Base-by-base conservation (phyloP, 2,329 filamentous ascomycete genomes). In the Alternaria novae-zelandiae region DNA sequence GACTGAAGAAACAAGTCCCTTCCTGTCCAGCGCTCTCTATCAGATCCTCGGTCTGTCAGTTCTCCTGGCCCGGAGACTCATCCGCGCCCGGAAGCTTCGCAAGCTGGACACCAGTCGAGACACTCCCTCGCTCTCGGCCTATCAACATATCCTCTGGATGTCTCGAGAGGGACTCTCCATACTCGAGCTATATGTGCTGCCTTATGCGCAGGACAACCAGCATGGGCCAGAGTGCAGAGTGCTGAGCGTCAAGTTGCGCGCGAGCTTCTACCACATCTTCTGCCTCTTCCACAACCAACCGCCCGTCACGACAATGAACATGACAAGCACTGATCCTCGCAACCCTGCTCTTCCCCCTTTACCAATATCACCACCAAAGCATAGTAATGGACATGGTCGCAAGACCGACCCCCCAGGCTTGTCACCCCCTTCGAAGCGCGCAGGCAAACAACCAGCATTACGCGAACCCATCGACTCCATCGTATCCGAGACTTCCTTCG, bases 231-330 rank as follows among this genome's bases (percentile, higher is more conserved):
- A 97, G 79, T 88, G 97, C 61, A 94, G 94, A 75, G 94, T 98
- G 47, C 86, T 99, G 67, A 90, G 92, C 20, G 93, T 93, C 78
- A 99, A 98, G 81, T 86, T 99, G 13, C 90, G 93, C 64, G 96
- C 96, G 15, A 97, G 93, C 20, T 97, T 98, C 78, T 96, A 96
- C 73, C 95, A 99, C 82, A 93, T 99, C 69, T 97, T 97, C 79
- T 96, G 97, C 57, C 87, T 98, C 12, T 98, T 97, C 77, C 93
- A 97, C 83, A 97, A 97, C 80, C 89, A 93, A 57, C 95, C 95
- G 0, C 86, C 91, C 0, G 87, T 97, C 60, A 79, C 78, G 3
- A 69, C 71, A 25, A 74, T 75, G 10, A 79, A 78, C 61, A 78
- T 80, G 73, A 70, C 71, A 26, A 70, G 70, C 3, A 72, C 72